Base-by-base conservation (phyloP, 169 alveolate species). In the Miamiensis avidus region DNA sequence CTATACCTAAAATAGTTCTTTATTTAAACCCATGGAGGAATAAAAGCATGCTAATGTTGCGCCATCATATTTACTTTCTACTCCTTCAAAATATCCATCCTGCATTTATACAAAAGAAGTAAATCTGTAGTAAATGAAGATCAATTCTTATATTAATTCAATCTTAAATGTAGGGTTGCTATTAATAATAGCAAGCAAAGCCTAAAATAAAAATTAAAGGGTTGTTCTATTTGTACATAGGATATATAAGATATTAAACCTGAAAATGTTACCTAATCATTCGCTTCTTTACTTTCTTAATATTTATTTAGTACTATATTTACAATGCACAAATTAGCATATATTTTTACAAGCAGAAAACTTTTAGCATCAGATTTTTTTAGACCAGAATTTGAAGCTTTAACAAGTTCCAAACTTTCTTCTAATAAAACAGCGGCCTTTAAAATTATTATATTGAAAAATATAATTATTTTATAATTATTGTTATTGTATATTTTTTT, bases 1-100 rank as follows among this genome's bases (percentile, higher is more conserved):
- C 20, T 49, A 11, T 49, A 49, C 69, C 20, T 49, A 11, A 49
- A 49, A 85, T 0, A 85, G 34, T 33, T 85, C 89, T 34, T 86
- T 81, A 85, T 85, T 85, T 29, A 85, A 74, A 69, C 84, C 89
- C 89, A 85, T 85, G 0, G 84, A 76, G 0, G 89, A 85, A 76
- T 79, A 85, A 64, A 85, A 85, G 31, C 86, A 85, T 0, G 89
- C 89, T 28, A 85, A 65, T 33, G 83, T 85, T 4, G 76, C 33
- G 31, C 81, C 89, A 78, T 85, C 86, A 79, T 85, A 82, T 75
- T 82, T 82, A 69, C 69, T 69, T 72, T 82, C 86, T 29, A 82
- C 73, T 65, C 74, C 74, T 72, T 82, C 81, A 72, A 82, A 82
- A 72, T 82, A 69, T 15, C 86, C 86, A 82, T 82, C 86, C 34